Conservation (phyloP, 1,139 yeast species). For the Candida freyschussii region DNA sequence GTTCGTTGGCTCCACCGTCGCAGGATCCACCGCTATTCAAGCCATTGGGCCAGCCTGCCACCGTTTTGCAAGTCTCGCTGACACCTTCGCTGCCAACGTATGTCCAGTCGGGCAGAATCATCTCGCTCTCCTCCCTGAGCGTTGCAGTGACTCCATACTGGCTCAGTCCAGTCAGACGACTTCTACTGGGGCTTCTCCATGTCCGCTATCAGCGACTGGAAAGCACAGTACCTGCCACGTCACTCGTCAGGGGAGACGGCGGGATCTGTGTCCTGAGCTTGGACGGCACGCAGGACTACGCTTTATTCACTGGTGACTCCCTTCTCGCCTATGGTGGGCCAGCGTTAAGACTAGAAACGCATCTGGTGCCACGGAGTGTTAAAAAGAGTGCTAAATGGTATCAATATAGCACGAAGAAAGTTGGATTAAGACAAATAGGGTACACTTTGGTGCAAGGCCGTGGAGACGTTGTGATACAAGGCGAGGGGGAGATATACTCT, state of each 20-base stretch:
- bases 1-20: constrained; percentile 4
- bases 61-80: constrained; percentile 32
- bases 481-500: constrained; percentile 51
- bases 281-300: constrained; percentile 63
- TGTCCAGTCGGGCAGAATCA: constrained; percentile 42
- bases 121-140: constrained; percentile 34
- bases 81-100: constrained; percentile 56
- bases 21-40: constrained; percentile 11
- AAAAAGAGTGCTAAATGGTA: constrained; percentile 28
- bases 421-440: constrained; percentile 31
- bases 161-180: constrained; percentile 33
- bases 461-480: constrained; percentile 54
- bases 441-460: constrained; percentile 51
- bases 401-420: constrained; percentile 13
- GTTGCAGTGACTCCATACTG: constrained; percentile 6
- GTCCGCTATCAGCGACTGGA: constrained; percentile 42
- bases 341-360: constrained; percentile 37
- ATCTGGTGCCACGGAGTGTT: constrained; percentile 38
- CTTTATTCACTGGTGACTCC: constrained; percentile 42
- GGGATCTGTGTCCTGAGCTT: constrained; percentile 32
- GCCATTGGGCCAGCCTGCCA: constrained; percentile 21
- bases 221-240: constrained; percentile 39
- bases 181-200: constrained; percentile 39
- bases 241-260: constrained; percentile 12
- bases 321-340: constrained; percentile 50